Base-by-base conservation (phyloP, 345 rosid species). In the Balakata baccata region DNA sequence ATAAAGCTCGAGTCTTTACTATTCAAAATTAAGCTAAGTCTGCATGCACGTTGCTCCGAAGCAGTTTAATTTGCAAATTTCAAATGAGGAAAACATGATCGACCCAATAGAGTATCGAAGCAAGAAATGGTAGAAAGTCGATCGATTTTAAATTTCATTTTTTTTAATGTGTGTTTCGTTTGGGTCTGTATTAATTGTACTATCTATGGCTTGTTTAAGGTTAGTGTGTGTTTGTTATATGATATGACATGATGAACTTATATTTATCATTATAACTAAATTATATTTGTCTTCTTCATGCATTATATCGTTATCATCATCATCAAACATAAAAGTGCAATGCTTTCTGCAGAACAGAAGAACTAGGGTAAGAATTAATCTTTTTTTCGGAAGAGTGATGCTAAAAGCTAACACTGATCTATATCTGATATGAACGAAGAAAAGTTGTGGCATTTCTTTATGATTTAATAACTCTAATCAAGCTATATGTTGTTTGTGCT, bases 181-280 rank as follows among this genome's bases (percentile, higher is more conserved):
- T 64, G 37, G 60, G 38, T 64, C 37, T 76, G 70, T 62, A 46
- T 52, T 25, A 37, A 4, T 18, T 68, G 60, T 46, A 23, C 9
- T 20, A 4, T 20, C 25, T 63, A 29, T 67, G 78, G 81, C 51
- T 79, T 84, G 81, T 76, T 77, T 69, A 52, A 29, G 66, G 45
- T 46, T 22, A 53, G 60, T 54, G 66, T 71, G 43, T 25, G 43
- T 49, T 67, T 67, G 57, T 67, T 49, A 50, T 67, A 49, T 46
- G 20, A 51, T 54, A 25, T 23, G 62, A 58, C 38, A 65, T 41
- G 3, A 58, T 58, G 39, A 59, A 13, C 64, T 29, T 61, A 38
- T 59, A 59, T 11, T 12, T 25, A 41, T 64, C 6, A 1, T 37
- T 13, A 17, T 63, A 38, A 64, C 46, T 17, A 29, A 29, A 29